A percentile compares a stretch with the other conserved stretches of the same genome.
Conservation (phyloP, 2,329 filamentous ascomycete species). For the Phyllosticta paracitricarpa region DNA sequence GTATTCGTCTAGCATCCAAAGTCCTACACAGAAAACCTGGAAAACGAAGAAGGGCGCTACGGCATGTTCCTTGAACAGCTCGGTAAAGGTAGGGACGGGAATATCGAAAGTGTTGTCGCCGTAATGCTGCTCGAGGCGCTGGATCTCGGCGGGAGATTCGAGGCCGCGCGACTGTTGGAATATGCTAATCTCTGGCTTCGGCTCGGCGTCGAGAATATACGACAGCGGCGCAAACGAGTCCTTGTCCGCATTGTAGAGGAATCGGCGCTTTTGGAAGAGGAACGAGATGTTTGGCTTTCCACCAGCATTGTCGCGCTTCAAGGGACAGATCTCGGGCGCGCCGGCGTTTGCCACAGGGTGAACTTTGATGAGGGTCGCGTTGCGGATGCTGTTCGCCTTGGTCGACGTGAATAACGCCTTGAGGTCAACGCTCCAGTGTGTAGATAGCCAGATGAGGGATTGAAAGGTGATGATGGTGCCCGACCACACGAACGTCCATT, state of each 20-base stretch:
- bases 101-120: conserved; percentile 96
- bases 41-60: conserved; percentile 99
- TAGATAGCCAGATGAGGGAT: conserved; percentile 85
- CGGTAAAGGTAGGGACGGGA: conserved; percentile 86
- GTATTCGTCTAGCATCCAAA: conserved; percentile 99
- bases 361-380: conserved; percentile 83
- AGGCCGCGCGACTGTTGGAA: conserved; percentile 79
- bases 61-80: conserved; percentile 96
- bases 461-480: conserved; percentile 81
- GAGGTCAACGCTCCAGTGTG: conserved; percentile 92
- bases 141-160: conserved; percentile 61
- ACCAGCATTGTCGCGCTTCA: conserved; percentile 66
- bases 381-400: conserved; percentile 56
- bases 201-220: conserved; percentile 76
- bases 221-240: conserved; percentile 71
- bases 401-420: conserved; percentile 71
- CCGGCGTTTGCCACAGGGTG: conserved; percentile 85
- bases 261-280: conserved; percentile 95
- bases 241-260: conserved; percentile 65
- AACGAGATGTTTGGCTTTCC: conserved; percentile 75
- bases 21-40: conserved; percentile 93
- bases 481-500: conserved; percentile 97
- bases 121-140: conserved; percentile 81
- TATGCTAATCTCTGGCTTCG: conserved; percentile 64
- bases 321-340: conserved; percentile 72